Evolutionary conservation across 805 yeast genomes (phyloP).

Genomic region (Yamadazyma sp.): DNA sequence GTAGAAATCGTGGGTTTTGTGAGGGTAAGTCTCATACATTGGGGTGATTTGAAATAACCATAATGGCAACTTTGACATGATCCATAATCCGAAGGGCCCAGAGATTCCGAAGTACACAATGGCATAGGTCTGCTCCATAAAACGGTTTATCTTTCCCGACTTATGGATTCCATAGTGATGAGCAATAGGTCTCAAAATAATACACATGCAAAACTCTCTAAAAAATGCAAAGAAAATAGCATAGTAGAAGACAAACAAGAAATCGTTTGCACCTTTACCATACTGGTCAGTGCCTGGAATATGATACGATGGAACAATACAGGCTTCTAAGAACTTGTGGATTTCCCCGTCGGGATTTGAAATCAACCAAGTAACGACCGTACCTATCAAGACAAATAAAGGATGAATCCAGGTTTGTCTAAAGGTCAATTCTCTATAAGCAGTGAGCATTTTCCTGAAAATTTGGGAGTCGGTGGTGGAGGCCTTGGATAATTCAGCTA

Average conservation of each 20-base stretch:
- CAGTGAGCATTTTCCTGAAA: constrained; percentile 53
- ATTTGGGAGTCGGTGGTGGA: constrained; percentile 50
- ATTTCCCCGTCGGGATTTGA: constrained; percentile 58
- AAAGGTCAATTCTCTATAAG: constrained; percentile 56
- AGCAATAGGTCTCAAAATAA: constrained; percentile 74
- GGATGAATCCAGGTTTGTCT: constrained; percentile 77
- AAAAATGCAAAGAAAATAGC: constrained; percentile 86
- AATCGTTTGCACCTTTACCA: constrained; percentile 86
- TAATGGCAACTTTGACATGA: constrained; percentile 76
- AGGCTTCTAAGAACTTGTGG: constrained; percentile 58
- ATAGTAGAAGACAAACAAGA: constrained; percentile 73
- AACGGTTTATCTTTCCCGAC: constrained; percentile 66
- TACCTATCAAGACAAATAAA: constrained; percentile 43
- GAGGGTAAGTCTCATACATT: constrained; percentile 83
- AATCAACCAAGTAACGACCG: constrained; percentile 47
- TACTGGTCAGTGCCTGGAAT: constrained; percentile 65
- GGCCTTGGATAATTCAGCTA: constrained; percentile 28
- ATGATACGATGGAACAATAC: constrained; percentile 65
- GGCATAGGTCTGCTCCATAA: constrained; percentile 91
- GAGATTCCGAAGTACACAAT: constrained; percentile 74
- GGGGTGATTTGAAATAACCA: constrained; percentile 89
- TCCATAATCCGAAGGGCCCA: constrained; percentile 86
- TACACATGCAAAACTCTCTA: constrained; percentile 90
- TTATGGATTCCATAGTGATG: constrained; percentile 46
- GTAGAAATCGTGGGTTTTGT: constrained; percentile 62